Evolutionary conservation across 2,329 filamentous ascomycete genomes (phyloP).

Genomic region (Piedraia hortae): DNA sequence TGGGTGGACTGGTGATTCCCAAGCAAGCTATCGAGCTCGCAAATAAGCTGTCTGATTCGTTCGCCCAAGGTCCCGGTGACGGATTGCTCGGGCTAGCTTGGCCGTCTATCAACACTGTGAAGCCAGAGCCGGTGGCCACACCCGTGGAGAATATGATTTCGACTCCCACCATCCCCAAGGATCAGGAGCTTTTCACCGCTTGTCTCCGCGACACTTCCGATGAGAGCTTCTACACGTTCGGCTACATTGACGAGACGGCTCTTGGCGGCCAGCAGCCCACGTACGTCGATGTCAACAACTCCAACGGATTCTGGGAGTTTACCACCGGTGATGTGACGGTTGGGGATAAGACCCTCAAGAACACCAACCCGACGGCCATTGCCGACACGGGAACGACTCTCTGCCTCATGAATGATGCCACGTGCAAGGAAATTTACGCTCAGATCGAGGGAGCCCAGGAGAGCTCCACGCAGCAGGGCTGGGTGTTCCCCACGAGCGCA

Average conservation of each 20-base stretch:
- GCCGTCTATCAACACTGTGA: conserved; percentile 14
- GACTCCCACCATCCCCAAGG: conserved; percentile 25
- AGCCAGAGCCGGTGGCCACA: conserved; percentile 27
- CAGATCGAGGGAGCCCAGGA: conserved; percentile 28
- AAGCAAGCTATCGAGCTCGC: conserved; percentile 30
- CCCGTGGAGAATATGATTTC: conserved; percentile 43
- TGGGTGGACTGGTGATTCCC: conserved; percentile 11
- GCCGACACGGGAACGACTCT: conserved; percentile 47
- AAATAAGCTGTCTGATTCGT: conserved; percentile 28
- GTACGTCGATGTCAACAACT: conserved; percentile 35
- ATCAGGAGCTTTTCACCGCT: conserved; percentile 32
- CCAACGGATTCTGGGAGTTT: conserved; percentile 41
- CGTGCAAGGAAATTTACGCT: conserved; percentile 34
- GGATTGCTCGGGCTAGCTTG: conserved; percentile 41
- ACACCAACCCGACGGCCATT: conserved; percentile 27
- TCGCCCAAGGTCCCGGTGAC: conserved; percentile 28
- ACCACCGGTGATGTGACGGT: conserved; percentile 28
- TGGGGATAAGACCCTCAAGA: conserved; percentile 27
- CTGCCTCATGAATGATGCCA: conserved; percentile 32
- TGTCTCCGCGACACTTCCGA: conserved; percentile 26
- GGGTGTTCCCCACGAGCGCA: conserved; percentile 29
- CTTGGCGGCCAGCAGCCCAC: conserved; percentile 16
- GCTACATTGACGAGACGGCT: conserved; percentile 38
- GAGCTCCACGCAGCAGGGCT: conserved; percentile 30
- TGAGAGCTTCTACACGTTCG: conserved; percentile 40